phyloP scores from a whole-genome alignment of 2,329 filamentous ascomycete genomes.

The Beauveria asiatica region DNA sequence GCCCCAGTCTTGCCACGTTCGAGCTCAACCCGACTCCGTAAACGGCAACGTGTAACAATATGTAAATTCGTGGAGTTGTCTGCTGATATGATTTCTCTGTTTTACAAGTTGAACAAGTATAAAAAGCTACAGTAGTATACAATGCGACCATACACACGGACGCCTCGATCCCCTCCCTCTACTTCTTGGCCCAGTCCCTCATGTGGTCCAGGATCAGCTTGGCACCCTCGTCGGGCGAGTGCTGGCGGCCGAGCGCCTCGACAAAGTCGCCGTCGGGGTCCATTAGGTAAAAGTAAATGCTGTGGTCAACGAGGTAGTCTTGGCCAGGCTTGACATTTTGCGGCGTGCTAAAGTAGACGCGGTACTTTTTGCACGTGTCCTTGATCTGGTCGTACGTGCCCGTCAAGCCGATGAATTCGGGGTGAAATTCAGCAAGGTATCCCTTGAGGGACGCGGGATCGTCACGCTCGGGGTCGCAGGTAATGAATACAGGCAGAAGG shows the following conservation, averaged over 20 bases:
- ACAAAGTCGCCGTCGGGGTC: slow-evolving; percentile 98
- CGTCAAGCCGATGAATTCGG: slow-evolving; percentile 76
- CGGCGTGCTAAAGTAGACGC: slow-evolving; percentile 95
- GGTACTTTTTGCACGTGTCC: slow-evolving; percentile 86
- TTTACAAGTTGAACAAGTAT: not conserved
- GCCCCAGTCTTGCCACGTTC: not conserved
- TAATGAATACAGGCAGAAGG: slow-evolving; percentile 81
- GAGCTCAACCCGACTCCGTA: not conserved
- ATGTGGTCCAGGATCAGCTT: slow-evolving; percentile 81
- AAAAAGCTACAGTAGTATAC: slow-evolving; percentile 9
- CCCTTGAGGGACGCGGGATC: slow-evolving; percentile 73
- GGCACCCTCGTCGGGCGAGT: slow-evolving; percentile 79
- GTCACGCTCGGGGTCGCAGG: slow-evolving; percentile 89
- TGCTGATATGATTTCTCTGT: not conserved
- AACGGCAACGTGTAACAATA: not conserved
- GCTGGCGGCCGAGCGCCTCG: slow-evolving; percentile 89
- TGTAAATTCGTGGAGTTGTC: slow-evolving; percentile 5
- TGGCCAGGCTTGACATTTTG: slow-evolving; percentile 80
- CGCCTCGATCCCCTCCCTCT: not conserved
- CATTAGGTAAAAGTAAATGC: slow-evolving; percentile 99
- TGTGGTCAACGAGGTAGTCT: slow-evolving; percentile 97
- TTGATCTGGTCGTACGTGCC: slow-evolving; percentile 93
- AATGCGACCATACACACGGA: not conserved
- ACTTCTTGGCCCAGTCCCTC: slow-evolving; percentile 44
- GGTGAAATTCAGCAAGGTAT: slow-evolving; percentile 89